Base-by-base conservation (phyloP, 1,284 basidiomycete species). In the Ustilago crameri region DNA sequence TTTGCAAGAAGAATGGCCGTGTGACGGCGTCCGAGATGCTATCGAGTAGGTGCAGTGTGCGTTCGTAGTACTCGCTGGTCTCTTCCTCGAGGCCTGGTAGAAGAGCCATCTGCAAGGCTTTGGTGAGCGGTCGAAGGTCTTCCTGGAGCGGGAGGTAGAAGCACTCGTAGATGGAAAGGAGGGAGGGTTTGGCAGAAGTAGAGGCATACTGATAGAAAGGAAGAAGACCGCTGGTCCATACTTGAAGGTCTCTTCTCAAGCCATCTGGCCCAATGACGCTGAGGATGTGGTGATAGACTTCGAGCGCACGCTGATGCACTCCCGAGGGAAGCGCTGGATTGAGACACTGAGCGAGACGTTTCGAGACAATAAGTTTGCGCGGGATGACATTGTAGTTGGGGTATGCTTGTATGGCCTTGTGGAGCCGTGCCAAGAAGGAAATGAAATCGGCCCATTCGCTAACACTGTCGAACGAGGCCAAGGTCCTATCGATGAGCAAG, bases 371-470 rank as follows among this genome's bases (percentile, higher is more conserved):
- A 46, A 97, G 87, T 84, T 98, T 98, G 78, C 92, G 88, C 0
- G 96, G 96, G 52, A 99, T 96, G 83, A 96, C 92, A 82, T 92
- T 91, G 86, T 94, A 98, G 83, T 91, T 89, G 86, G 92, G 89
- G 82, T 92, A 90, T 1, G 91, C 89, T 86, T 98, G 95, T 40
- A 98, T 89, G 0, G 94, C 92, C 88, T 98, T 98, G 74, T 97
- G 89, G 59, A 99, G 85, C 67, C 95, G 91, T 76, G 94, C 95
- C 80, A 99, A 86, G 85, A 98, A 98, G 42, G 95, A 91, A 82
- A 98, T 98, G 84, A 95, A 98, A 86, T 99, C 96, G 60, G 96
- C 95, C 96, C 96, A 99, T 86, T 99, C 96, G 66, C 95, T 93
- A 65, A 98, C 93, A 81, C 89, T 93, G 82, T 98, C 95, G 79